Evolutionary conservation across 1,139 yeast species (phyloP).

Genomic region (Meyerozyma athensensis): DNA sequence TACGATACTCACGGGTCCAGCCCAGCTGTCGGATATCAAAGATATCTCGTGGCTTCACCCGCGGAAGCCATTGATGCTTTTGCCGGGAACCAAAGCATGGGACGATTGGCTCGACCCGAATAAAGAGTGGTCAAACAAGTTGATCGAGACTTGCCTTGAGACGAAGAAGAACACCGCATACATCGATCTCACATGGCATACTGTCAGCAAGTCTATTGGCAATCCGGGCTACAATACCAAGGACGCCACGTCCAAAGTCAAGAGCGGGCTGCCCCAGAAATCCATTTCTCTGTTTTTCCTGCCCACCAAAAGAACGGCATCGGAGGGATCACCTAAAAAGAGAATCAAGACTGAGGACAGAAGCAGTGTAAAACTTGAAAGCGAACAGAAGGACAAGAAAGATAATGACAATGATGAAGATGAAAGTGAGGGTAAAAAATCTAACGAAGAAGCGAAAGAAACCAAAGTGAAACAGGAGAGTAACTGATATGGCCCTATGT

Average conservation of each 20-base stretch:
- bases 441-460: background rate
- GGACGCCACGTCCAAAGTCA: background rate
- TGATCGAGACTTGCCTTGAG: slow-evolving; percentile 34
- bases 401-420: background rate
- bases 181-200: slow-evolving; percentile 43
- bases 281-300: slow-evolving; percentile 28
- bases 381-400: background rate
- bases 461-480: background rate
- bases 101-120: slow-evolving; percentile 57
- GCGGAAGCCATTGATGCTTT: slow-evolving; percentile 71
- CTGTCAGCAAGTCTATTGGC: slow-evolving; percentile 64
- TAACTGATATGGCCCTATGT: background rate
- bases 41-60: slow-evolving; percentile 66
- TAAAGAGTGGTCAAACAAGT: slow-evolving; percentile 31
- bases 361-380: background rate
- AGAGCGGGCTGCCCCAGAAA: slow-evolving; percentile 13
- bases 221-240: slow-evolving; percentile 29
- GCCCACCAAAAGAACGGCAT: slow-evolving; percentile 7
- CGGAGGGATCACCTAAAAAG: slow-evolving; percentile 5
- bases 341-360: background rate
- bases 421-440: slow-evolving; percentile 2
- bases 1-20: slow-evolving; percentile 72
- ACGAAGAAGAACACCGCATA: slow-evolving; percentile 37
- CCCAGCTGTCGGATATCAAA: slow-evolving; percentile 39
- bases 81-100: slow-evolving; percentile 55